Conservation (phyloP, 129 eudicot genomes). For the Helianthus tuberosus region DNA sequence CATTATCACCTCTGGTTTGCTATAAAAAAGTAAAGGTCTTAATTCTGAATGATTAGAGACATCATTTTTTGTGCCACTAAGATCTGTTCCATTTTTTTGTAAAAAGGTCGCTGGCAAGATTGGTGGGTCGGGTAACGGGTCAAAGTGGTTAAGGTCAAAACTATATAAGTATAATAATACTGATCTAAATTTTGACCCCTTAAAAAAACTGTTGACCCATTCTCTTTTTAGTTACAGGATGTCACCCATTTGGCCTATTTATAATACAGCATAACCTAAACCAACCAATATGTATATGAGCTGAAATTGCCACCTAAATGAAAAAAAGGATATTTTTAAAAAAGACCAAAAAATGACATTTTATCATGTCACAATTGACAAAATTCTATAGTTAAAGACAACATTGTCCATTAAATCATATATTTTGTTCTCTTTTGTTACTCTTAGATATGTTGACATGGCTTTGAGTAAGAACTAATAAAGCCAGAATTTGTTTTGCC, state of each 20-base stretch:
- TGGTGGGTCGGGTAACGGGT: background rate
- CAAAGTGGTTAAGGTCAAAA: background rate
- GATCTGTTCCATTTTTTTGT: background rate
- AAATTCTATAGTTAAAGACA: slow-evolving; percentile 2
- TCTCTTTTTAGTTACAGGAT: background rate
- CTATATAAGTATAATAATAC: background rate
- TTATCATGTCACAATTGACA: slow-evolving; percentile 4
- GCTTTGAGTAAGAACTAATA: background rate
- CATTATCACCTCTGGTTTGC: background rate
- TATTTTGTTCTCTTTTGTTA: slow-evolving; percentile 2
- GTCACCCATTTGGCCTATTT: background rate
- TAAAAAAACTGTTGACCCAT: background rate
- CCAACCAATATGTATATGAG: background rate
- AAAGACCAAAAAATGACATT: background rate
- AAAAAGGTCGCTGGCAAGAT: background rate
- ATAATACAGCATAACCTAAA: background rate
- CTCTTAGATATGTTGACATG: background rate
- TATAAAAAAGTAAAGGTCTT: background rate
- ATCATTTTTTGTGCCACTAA: background rate
- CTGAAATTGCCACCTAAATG: background rate
- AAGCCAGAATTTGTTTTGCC: slow-evolving; percentile 2
- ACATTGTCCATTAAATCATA: background rate
- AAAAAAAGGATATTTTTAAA: background rate
- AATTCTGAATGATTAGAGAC: background rate
- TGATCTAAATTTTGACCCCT: background rate